Evolutionary conservation across 805 yeast species (phyloP).

Genomic region (Metschnikowia noctiluminum): DNA sequence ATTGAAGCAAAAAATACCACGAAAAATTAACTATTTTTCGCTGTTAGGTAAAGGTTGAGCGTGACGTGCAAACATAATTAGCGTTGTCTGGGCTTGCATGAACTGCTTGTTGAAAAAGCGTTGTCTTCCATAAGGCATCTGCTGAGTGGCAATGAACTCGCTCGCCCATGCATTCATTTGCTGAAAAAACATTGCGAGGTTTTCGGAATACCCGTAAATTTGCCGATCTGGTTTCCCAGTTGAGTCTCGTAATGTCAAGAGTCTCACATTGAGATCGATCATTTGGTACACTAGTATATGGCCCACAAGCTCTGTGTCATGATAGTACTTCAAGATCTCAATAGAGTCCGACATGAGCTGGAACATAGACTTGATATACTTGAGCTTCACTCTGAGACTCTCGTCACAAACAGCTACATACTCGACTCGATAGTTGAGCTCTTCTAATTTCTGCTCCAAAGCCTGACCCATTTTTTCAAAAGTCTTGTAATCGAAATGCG

Average conservation of each 20-base stretch:
- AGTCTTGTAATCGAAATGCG: neutral
- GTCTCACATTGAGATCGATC: conserved; percentile 6
- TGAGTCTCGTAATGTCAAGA: conserved; percentile 2
- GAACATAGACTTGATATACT: neutral
- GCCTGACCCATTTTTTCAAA: conserved; percentile 1
- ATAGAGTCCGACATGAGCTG: conserved; percentile 1
- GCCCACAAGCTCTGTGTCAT: neutral
- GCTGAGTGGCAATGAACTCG: neutral
- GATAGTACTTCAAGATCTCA: conserved; percentile 6
- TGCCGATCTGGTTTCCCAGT: conserved; percentile 1
- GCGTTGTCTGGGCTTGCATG: neutral
- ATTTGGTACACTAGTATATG: neutral
- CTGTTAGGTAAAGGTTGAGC: too few relatives aligned
- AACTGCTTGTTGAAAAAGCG: conserved; percentile 1
- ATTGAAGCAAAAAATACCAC: too few relatives aligned
- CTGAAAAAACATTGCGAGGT: neutral
- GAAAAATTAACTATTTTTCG: too few relatives aligned
- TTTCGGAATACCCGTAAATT: neutral
- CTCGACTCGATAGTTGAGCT: neutral
- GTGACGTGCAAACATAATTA: neutral
- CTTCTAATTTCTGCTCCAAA: neutral
- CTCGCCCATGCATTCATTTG: neutral
- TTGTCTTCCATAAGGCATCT: conserved; percentile 1
- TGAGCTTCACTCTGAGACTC: neutral
- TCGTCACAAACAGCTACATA: neutral